A percentile compares a stretch with the other conserved stretches of the same genome.
phyloP scores from a whole-genome alignment of 2,329 filamentous ascomycete species.

The Stagonosporopsis cucurbitacearum region DNA sequence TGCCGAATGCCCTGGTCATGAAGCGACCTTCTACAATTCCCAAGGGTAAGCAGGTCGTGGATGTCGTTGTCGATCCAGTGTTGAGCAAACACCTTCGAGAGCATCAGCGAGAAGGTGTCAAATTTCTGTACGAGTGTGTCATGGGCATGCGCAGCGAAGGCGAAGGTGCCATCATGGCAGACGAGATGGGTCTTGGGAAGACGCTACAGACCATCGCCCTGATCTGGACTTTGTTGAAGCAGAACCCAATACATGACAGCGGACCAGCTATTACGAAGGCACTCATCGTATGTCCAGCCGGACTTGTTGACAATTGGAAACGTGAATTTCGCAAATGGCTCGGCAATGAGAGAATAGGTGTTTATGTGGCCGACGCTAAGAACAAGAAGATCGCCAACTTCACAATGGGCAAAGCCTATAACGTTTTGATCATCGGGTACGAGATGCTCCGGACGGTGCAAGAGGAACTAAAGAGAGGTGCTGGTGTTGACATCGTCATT shows the following conservation, averaged over 20 bases:
- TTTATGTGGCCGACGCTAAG: slow-evolving; percentile 67
- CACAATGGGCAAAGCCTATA: slow-evolving; percentile 71
- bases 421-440: slow-evolving; percentile 76
- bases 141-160: slow-evolving; percentile 74
- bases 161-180: slow-evolving; percentile 73
- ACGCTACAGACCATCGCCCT: slow-evolving; percentile 75
- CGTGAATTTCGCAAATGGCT: slow-evolving; percentile 78
- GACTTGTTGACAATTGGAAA: slow-evolving; percentile 74
- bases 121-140: slow-evolving; percentile 76
- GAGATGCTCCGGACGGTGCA: slow-evolving; percentile 71
- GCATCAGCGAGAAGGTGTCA: slow-evolving; percentile 73
- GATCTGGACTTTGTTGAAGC: slow-evolving; percentile 74
- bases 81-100: slow-evolving; percentile 67
- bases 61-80: slow-evolving; percentile 75
- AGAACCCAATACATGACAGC: slow-evolving; percentile 68
- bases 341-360: slow-evolving; percentile 71
- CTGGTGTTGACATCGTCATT: slow-evolving; percentile 71
- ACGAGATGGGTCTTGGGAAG: slow-evolving; percentile 79
- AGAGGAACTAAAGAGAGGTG: slow-evolving; percentile 67
- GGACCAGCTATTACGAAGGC: slow-evolving; percentile 71
- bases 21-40: slow-evolving; percentile 63
- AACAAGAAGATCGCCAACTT: slow-evolving; percentile 70
- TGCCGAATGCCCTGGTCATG: slow-evolving; percentile 70
- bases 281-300: slow-evolving; percentile 75
- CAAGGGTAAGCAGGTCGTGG: slow-evolving; percentile 70